Evolutionary conservation across 2,329 filamentous ascomycete species (phyloP).

Genomic region (Fusarium sp.): DNA sequence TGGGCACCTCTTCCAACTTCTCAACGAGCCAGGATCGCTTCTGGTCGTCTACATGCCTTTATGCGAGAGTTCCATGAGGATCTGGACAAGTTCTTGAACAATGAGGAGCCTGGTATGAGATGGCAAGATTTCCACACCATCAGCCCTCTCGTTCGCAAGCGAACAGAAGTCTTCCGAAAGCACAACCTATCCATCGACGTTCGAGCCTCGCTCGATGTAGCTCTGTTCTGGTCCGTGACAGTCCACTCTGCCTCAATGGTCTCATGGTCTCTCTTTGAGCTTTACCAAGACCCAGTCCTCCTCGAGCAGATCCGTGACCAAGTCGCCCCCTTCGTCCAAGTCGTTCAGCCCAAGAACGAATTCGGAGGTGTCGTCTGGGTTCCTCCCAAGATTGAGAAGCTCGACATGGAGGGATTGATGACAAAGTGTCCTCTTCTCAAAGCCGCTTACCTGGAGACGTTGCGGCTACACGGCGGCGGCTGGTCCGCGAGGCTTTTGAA

Average conservation of each 20-base stretch:
- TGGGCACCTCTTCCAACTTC: constrained; percentile 50
- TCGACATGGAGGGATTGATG: constrained; percentile 53
- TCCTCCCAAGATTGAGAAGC: constrained; percentile 47
- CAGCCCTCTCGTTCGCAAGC: constrained; percentile 47
- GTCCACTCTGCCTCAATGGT: constrained; percentile 53
- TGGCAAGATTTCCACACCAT: constrained; percentile 55
- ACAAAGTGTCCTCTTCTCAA: constrained; percentile 53
- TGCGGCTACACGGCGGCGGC: constrained; percentile 52
- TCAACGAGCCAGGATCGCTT: constrained; percentile 48
- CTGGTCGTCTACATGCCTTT: constrained; percentile 43
- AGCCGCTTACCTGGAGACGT: constrained; percentile 54
- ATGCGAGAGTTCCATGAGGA: constrained; percentile 51
- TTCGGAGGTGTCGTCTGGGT: constrained; percentile 52
- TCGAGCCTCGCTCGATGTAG: constrained; percentile 51
- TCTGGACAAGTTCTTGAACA: constrained; percentile 49
- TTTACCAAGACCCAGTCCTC: constrained; percentile 53
- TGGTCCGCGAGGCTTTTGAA: constrained; percentile 48
- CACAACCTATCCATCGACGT: constrained; percentile 46
- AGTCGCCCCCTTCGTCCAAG: constrained; percentile 48
- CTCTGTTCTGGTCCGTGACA: constrained; percentile 53
- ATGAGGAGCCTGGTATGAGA: constrained; percentile 46
- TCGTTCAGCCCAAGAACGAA: constrained; percentile 50
- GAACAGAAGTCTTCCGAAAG: constrained; percentile 46
- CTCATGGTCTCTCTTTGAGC: constrained; percentile 56
- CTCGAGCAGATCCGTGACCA: constrained; percentile 54